Base-by-base conservation (phyloP, 2,329 filamentous ascomycete genomes). In the Aureobasidium sp. region DNA sequence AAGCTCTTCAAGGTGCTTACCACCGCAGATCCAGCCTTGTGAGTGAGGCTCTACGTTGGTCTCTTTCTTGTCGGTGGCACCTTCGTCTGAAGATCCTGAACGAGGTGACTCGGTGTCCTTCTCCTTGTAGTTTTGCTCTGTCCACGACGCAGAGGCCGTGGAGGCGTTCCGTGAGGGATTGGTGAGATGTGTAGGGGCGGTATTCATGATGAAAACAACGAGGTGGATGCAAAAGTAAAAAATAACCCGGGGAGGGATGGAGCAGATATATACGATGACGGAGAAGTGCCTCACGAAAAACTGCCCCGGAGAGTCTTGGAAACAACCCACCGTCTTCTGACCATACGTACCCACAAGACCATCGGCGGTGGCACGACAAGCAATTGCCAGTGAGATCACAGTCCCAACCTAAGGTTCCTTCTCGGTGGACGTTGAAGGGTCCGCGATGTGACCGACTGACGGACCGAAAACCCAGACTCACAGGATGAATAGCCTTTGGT, bases 1-100 rank as follows among this genome's bases (percentile, higher is more conserved):
- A 22, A 64, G 58, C 14, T 63, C 60, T n/a, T 67, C 58, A 34
- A 67, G 58, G 54, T 65, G 70, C 41, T 64, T 66, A 30, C 71
- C 71, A 55, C 72, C 72, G 29, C 64, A 66, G 27, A 74, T 25
- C 53, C 53, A 53, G 10, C 51, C 51, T 39, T 53, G 40, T 5
- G 40, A 39, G 12, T 45, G 51, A 38, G 40, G 30, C 30, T 53
- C 40, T 32, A 45, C 40, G 22, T 53, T 32, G 29, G 40, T 37
- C 34, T 53, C 51, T 24, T 44, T 30, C 51, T 53, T 41, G n/a
- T 41, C 41, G 24, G 40, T 32, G 24, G 30, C 32, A 34, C 16
- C 17, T 2, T 37, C 39, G 21, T 35, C 39, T 14, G 17, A 38
- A 5, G 51, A 53, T 12, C 21, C 32, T 16, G 51, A 53, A 6